A percentile compares a stretch with the other conserved stretches of the same genome.
These are phyloP conservation scores for Dipodascopsis tothii DNA, from an alignment of 805 yeast genomes.

Conservation along the genomic window DNA sequence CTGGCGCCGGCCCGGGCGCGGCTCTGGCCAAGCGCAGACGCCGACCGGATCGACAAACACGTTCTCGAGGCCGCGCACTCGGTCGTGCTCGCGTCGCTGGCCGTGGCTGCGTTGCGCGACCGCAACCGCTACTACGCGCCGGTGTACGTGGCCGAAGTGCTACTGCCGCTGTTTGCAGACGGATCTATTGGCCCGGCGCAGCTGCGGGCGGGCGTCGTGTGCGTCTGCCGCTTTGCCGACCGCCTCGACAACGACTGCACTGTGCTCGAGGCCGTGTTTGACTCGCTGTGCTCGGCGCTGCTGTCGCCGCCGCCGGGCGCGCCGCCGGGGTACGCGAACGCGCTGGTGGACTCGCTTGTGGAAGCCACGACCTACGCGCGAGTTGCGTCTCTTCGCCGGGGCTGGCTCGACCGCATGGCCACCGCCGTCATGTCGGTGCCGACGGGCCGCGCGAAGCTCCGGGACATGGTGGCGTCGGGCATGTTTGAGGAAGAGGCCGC, in stretches of 20 bases:
- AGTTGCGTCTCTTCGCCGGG: not conserved
- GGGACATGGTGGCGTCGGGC: not conserved
- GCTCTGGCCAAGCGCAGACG: not conserved
- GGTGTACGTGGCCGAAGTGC: not conserved
- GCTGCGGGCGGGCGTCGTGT: not conserved
- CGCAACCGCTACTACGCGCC: not conserved
- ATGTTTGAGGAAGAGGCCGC: not conserved
- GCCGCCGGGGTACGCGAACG: too few species aligned
- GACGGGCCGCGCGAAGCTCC: not conserved
- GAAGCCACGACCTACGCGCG: not conserved
- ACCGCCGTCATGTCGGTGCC: not conserved
- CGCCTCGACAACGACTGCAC: not conserved
- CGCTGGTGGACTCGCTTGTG: not conserved
- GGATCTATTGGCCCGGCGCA: not conserved
- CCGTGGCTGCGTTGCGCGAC: not conserved
- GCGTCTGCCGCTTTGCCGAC: not conserved
- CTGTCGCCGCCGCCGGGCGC: not conserved
- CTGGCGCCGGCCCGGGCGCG: not conserved
- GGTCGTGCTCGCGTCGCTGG: constrained; percentile 6
- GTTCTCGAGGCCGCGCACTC: constrained; percentile 13
- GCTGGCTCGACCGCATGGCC: not conserved
- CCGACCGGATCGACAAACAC: not conserved
- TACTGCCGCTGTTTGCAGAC: not conserved
- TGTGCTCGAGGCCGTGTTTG: not conserved
- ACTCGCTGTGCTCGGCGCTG: not conserved